Evolutionary conservation across 306 rosid genomes (phyloP).

Genomic region (Prunus armeniaca): DNA sequence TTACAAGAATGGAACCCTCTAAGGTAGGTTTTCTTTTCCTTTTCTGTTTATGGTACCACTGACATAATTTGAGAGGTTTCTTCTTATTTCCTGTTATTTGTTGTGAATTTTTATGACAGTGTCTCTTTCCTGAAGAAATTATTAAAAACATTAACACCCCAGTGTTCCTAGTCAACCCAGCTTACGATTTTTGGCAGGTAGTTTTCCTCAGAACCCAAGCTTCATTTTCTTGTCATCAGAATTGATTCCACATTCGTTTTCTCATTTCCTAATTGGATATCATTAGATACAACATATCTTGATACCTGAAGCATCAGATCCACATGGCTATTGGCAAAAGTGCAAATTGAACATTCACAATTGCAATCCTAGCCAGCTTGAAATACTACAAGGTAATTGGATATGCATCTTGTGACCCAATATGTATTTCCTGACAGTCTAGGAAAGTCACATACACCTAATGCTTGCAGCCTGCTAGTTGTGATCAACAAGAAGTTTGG

Average conservation of each 20-base stretch:
- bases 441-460: not conserved
- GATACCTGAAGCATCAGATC: constrained; percentile 70
- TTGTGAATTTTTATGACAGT: constrained; percentile 48
- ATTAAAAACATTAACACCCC: constrained; percentile 60
- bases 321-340: constrained; percentile 58
- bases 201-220: constrained; percentile 19
- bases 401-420: not conserved
- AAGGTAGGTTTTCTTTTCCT: constrained; percentile 50
- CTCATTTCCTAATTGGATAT: constrained; percentile 20
- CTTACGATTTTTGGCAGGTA: constrained; percentile 97
- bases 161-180: constrained; percentile 86
- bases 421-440: constrained; percentile 10
- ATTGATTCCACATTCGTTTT: constrained; percentile 11
- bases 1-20: constrained; percentile 53
- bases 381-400: constrained; percentile 62
- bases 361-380: constrained; percentile 56
- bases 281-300: constrained; percentile 81
- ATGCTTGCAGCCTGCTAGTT: not conserved
- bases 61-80: constrained; percentile 10
- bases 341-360: constrained; percentile 62
- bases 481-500: not conserved
- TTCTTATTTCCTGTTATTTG: constrained; percentile 8
- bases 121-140: constrained; percentile 78
- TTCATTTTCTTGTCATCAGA: constrained; percentile 16
- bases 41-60: constrained; percentile 8